These are phyloP conservation scores for Adansonia madagascariensis DNA, from an alignment of 441 rosid genomes.

Conservation along the genomic window DNA sequence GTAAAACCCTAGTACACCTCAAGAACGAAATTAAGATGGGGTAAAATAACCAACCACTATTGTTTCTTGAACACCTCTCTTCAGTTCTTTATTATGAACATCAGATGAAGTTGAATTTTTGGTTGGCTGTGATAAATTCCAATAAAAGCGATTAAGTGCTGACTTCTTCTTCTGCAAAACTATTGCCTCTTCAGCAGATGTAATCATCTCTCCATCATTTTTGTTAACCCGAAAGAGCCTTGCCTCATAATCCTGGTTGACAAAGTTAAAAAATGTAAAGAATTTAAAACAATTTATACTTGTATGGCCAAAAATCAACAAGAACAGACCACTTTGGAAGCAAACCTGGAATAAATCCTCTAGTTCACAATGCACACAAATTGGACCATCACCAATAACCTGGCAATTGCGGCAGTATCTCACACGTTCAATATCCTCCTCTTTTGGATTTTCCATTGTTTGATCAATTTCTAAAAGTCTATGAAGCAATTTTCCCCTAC, in stretches of 20 bases:
- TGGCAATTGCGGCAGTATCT: slow-evolving; percentile 75
- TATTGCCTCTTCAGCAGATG: slow-evolving; percentile 87
- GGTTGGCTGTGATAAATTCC: slow-evolving; percentile 61
- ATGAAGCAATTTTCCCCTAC: slow-evolving; percentile 66
- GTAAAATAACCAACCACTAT: slow-evolving; percentile 66
- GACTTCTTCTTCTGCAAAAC: slow-evolving; percentile 75
- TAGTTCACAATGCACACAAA: slow-evolving; percentile 84
- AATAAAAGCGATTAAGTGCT: slow-evolving; percentile 80
- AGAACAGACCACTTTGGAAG: slow-evolving; percentile 25
- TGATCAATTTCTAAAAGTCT: slow-evolving; percentile 74
- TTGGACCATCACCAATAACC: slow-evolving; percentile 74
- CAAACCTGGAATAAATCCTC: slow-evolving; percentile 84
- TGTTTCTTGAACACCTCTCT: slow-evolving; percentile 69
- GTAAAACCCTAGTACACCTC: neutral
- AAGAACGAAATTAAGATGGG: slow-evolving; percentile 26
- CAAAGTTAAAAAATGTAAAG: slow-evolving; percentile 23
- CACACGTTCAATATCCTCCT: slow-evolving; percentile 79
- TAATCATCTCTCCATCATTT: slow-evolving; percentile 65
- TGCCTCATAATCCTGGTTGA: slow-evolving; percentile 78
- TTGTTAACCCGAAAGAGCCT: slow-evolving; percentile 85
- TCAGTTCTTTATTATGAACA: slow-evolving; percentile 49
- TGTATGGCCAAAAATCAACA: slow-evolving; percentile 25
- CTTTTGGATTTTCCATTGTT: slow-evolving; percentile 79
- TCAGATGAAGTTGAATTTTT: slow-evolving; percentile 43
- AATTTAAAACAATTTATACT: slow-evolving; percentile 18